Evolutionary conservation across 2,329 filamentous ascomycete genomes (phyloP).

Genomic region (Didymella arachidicola): DNA sequence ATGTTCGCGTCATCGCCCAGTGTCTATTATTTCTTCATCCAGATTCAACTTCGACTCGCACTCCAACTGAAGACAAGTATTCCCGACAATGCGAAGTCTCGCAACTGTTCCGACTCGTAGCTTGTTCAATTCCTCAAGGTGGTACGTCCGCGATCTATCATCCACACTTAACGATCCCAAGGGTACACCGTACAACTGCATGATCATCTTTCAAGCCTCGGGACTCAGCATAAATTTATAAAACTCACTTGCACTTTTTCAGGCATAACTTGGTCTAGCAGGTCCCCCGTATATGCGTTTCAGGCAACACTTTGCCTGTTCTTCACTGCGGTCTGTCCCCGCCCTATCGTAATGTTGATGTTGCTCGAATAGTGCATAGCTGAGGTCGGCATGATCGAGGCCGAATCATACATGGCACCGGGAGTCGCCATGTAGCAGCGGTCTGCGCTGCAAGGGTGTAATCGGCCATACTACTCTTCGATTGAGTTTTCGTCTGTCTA

Average conservation of each 20-base stretch:
- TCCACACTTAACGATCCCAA: too few species aligned
- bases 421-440: constrained; percentile 2
- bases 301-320: background rate
- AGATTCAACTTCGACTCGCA: too few species aligned
- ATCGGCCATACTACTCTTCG: background rate
- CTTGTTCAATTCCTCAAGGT: too few species aligned
- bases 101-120: too few species aligned
- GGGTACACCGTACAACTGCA: too few species aligned
- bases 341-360: background rate
- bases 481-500: constrained; percentile 1
- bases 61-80: too few species aligned
- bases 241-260: too few species aligned
- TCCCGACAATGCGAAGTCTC: too few species aligned
- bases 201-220: too few species aligned
- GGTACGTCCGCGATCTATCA: too few species aligned
- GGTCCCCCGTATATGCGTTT: background rate
- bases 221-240: too few species aligned
- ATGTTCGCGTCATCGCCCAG: background rate
- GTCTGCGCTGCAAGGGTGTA: background rate
- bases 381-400: constrained; percentile 17
- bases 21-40: background rate
- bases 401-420: constrained; percentile 2
- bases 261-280: too few species aligned
- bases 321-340: background rate
- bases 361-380: constrained; percentile 17